Base-by-base conservation (phyloP, 306 rosid genomes). In the Vicia villosa region DNA sequence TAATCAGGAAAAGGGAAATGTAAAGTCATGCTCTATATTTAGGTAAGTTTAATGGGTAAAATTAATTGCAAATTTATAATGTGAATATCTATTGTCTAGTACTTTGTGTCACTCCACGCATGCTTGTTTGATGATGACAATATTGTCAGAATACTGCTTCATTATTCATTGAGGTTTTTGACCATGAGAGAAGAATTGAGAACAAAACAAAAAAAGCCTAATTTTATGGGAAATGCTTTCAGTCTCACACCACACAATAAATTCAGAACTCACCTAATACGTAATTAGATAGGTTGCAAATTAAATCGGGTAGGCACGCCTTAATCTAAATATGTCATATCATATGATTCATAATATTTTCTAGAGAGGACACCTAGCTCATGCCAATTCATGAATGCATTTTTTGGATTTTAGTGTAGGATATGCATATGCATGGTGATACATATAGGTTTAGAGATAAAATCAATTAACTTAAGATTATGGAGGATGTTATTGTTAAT, bases 121-220 rank as follows among this genome's bases (percentile, higher is more conserved):
- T 89, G 92, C 86, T 69, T 11, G 14, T 52, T 80, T 79, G 85
- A 82, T 59, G 80, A 82, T 84, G 84, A 82, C 91, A 74, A 42
- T 21, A 51, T 32, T 86, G 92, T 78, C 92, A 86, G 84, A 77
- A 69, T 58, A 68, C 80, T 59, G 73, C 60, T 75, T 32, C 34
- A 56, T 13, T 26, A 63, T 75, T 63, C 78, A 85, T 74, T 69
- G 79, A 75, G 52, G 56, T 51, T 59, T 71, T 89, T 84, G 84
- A 86, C 88, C 75, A 72, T 26, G 26, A 10, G 57, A 26, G 37
- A 32, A 32, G 37, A 52, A 47, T 17, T 16, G 21, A 32, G 77
- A 70, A 28, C 12, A 8, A 15, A 56, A 56, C 28, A 49, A 54
- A 77, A 77, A 70, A 70, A 71, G 83, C 82, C 84, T 45, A 62